phyloP scores from a whole-genome alignment of 2,329 filamentous ascomycete genomes.

The Calonectria ilicicola region DNA sequence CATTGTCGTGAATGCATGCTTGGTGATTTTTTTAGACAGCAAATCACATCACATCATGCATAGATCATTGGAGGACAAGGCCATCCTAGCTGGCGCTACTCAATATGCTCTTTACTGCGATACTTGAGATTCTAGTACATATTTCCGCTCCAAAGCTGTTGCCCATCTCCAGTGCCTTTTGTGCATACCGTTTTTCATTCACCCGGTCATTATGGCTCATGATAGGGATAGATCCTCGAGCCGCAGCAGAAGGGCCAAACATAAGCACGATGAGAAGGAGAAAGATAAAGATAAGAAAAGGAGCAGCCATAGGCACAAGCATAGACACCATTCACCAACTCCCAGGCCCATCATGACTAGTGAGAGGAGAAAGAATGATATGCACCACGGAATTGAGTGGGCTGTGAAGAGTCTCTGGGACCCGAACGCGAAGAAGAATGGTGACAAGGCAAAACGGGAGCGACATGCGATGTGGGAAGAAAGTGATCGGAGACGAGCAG shows the following conservation, averaged over 20 bases:
- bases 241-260: not conserved
- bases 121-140: conserved; percentile 3
- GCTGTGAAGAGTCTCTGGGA: not conserved
- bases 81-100: not conserved
- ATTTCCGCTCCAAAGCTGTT: not conserved
- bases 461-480: conserved; percentile 7
- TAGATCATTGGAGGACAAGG: conserved; percentile 2
- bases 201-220: not conserved
- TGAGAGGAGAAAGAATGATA: conserved; percentile 17
- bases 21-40: not conserved
- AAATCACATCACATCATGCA: conserved; percentile 6
- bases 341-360: not conserved
- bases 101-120: not conserved
- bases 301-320: not conserved
- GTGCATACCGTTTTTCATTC: not conserved
- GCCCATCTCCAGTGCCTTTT: not conserved
- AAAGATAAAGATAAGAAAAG: not conserved
- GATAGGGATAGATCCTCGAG: not conserved
- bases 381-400: conserved; percentile 21
- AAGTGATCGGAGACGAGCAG: not conserved
- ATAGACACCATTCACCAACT: not conserved
- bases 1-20: conserved; percentile 21
- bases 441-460: not conserved
- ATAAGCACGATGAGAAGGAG: not conserved
- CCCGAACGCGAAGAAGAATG: conserved; percentile 2